Conservation (phyloP, 805 yeast genomes). For the Candida ponderosae region DNA sequence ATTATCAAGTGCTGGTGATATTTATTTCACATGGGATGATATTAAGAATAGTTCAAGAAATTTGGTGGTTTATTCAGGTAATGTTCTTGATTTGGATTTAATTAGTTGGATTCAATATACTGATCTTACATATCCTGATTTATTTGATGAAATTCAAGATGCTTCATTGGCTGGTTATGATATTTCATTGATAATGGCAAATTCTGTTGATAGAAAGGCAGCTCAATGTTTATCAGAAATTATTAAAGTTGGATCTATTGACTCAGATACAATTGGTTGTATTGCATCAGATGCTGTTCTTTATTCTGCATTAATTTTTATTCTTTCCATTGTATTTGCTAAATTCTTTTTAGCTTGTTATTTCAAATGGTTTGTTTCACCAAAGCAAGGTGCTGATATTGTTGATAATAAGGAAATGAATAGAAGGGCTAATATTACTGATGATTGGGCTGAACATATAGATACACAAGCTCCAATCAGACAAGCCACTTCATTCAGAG, state of each 20-base stretch:
- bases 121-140: slow-evolving; percentile 63
- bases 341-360: slow-evolving; percentile 85
- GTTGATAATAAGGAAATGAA: slow-evolving; percentile 53
- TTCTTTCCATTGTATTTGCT: slow-evolving; percentile 66
- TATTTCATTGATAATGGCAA: slow-evolving; percentile 61
- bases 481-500: slow-evolving; percentile 33
- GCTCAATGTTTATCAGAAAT: slow-evolving; percentile 84
- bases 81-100: slow-evolving; percentile 74
- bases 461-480: slow-evolving; percentile 41
- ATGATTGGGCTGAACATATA: slow-evolving; percentile 77
- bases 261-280: slow-evolving; percentile 88
- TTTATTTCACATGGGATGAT: slow-evolving; percentile 88
- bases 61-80: slow-evolving; percentile 83
- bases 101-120: slow-evolving; percentile 66
- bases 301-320: slow-evolving; percentile 73
- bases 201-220: slow-evolving; percentile 56
- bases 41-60: slow-evolving; percentile 61
- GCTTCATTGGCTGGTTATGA: slow-evolving; percentile 66
- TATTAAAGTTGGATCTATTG: slow-evolving; percentile 82
- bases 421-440: slow-evolving; percentile 60
- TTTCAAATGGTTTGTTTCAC: slow-evolving; percentile 77
- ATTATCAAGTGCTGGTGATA: slow-evolving; percentile 58
- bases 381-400: slow-evolving; percentile 70
- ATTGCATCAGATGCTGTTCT: slow-evolving; percentile 84
- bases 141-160: slow-evolving; percentile 60